Percentiles rank a stretch among this genome's conserved stretches.
phyloP scores from a whole-genome alignment of 495 filamentous ascomycete genomes.

The Articulospora tetracladia region DNA sequence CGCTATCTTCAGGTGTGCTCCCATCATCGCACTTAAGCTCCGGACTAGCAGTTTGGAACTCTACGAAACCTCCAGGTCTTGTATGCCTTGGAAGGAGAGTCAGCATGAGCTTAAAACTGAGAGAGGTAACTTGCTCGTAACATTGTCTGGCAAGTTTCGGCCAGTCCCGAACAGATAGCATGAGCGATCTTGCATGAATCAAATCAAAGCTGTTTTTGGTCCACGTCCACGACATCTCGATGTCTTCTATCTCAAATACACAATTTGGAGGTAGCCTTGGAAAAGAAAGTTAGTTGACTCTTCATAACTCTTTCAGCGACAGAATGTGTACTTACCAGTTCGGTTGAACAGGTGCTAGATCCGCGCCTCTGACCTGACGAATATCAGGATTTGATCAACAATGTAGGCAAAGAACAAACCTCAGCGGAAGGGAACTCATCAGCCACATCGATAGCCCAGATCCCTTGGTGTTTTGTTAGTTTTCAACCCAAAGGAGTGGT shows the following conservation, averaged over 20 bases:
- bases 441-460: slow-evolving; percentile 24
- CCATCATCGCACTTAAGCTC: slow-evolving; percentile 17
- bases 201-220: slow-evolving; percentile 28
- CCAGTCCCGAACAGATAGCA: slow-evolving; percentile 20
- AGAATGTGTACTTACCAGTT: slow-evolving; percentile 15
- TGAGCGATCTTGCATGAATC: slow-evolving; percentile 25
- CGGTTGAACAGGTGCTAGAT: slow-evolving; percentile 21
- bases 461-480: slow-evolving; percentile 2
- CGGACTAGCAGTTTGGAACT: slow-evolving; percentile 10
- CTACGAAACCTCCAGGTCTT: slow-evolving; percentile 21
- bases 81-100: slow-evolving; percentile 6
- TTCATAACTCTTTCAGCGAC: neutral
- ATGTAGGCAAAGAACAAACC: neutral
- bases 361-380: slow-evolving; percentile 14
- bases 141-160: slow-evolving; percentile 15
- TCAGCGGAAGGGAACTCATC: slow-evolving; percentile 22
- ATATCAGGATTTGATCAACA: neutral
- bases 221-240: slow-evolving; percentile 30
- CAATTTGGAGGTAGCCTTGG: slow-evolving; percentile 29
- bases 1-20: slow-evolving; percentile 2
- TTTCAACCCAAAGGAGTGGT: slow-evolving; percentile 28
- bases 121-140: slow-evolving; percentile 9
- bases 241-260: slow-evolving; percentile 34
- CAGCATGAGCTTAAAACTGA: neutral
- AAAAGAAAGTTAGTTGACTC: neutral